These are phyloP conservation scores for Arachis stenosperma DNA, from an alignment of 306 rosid species.

Conservation along the genomic window DNA sequence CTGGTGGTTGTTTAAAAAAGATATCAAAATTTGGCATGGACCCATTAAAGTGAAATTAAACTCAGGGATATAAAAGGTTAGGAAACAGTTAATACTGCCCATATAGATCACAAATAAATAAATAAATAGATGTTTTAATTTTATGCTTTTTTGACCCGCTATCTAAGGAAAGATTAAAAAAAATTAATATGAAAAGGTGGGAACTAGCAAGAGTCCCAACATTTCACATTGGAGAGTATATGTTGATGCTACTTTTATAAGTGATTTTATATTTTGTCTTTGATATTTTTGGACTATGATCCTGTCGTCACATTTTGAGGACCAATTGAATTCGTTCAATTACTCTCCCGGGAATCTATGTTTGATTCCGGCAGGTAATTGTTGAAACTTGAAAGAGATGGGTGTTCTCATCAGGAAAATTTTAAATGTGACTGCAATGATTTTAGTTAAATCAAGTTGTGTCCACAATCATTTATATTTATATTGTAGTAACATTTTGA, in stretches of 20 bases:
- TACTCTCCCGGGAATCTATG: constrained; percentile 36
- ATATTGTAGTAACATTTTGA: not conserved
- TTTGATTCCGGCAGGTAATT: constrained; percentile 37
- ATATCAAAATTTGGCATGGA: too few species aligned
- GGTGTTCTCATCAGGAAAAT: not conserved
- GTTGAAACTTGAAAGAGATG: constrained; percentile 35
- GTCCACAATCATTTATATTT: constrained; percentile 21
- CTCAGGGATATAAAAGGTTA: constrained; percentile 31
- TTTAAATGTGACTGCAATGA: constrained; percentile 1
- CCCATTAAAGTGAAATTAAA: constrained; percentile 1
- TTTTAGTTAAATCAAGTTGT: constrained; percentile 14
- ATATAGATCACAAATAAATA: too few species aligned
- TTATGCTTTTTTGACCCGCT: constrained; percentile 43
- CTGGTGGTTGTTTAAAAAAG: too few species aligned
- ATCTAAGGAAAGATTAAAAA: constrained; percentile 43
- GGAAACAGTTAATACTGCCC: constrained; percentile 14
- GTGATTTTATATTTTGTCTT: not conserved
- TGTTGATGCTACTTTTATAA: constrained; percentile 11
- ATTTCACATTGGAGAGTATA: constrained; percentile 27
- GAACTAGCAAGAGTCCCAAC: not conserved
- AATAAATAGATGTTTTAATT: constrained; percentile 6
- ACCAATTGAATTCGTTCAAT: constrained; percentile 45
- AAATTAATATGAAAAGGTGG: too few species aligned
- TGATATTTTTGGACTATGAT: constrained; percentile 33
- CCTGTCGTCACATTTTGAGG: constrained; percentile 46